Base-by-base conservation (phyloP, 2,329 filamentous ascomycete species). In the Aspergillus sp. region DNA sequence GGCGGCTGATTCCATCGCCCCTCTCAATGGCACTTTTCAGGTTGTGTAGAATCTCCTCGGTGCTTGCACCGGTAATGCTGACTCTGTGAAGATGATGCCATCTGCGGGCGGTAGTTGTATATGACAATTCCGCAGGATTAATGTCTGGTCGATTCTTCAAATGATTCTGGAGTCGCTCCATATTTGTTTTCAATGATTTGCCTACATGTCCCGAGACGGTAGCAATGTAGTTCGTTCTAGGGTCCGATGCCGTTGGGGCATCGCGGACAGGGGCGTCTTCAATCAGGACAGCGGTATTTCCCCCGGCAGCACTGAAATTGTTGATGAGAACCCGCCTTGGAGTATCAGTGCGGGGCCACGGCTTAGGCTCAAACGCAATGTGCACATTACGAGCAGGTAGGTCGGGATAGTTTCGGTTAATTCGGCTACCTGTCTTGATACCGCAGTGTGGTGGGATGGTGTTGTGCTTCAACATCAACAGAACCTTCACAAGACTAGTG, bases 301-400 rank as follows among this genome's bases (percentile, higher is more conserved):
- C 88, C 53, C 88, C 88, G 27, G 87, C 85, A 1, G 88, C 89
- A 61, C 83, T 83, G 66, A 89, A 90, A 71, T 88, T 89, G 76
- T 90, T 90, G 61, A 89, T 71, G 20, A 78, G 70, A 0, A 78
- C 75, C n/a, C 67, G 65, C n/a, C 62, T 20, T 3, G 33, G n/a
- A 15, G 12, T 33, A 20, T 52, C 42, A 4, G 19, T 42, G 1
- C 70, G 61, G 9, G 64, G 55, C 76, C 78, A 82, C 0, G 68
- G 60, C 20, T 52, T 77, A 69, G 69, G 62, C 61, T 84, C 75
- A 59, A 82, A 79, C 0, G 77, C 65, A 45, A 83, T 79, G 40
- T 70, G 64, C 0, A 79, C 66, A 42, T 80, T 76, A 2, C 79
- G 72, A 27, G 72, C 62, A 0, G 68, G 61, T 3, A 82, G 62